Evolutionary conservation across 1,139 yeast species (phyloP), one percentile per base, ranked within the genome.

Genomic region (Geotrichum europaeum): DNA sequence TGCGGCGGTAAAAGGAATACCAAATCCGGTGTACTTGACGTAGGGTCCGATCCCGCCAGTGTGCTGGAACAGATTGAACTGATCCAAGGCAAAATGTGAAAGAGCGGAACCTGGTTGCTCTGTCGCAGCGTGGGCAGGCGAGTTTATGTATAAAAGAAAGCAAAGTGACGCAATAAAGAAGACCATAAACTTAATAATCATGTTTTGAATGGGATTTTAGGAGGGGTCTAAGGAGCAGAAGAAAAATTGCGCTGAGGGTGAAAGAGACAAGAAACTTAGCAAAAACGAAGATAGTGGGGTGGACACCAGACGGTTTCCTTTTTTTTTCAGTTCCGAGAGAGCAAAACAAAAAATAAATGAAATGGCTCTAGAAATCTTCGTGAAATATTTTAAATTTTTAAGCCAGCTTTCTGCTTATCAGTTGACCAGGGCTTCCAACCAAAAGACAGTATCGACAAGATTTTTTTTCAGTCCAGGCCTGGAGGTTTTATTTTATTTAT

Each of bases 11-110:
- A 32, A 22, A 36, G 51, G 43, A 74, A 76, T 76, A 1, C 73
- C 69, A 55, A 79, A 66, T 45, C 75, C 73, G 68, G 84, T 80
- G 6, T 83, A 76, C 79, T 74, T 65, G 76, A 81, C 0, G 36
- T 54, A 61, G 22, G 64, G 64, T 6, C 64, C 63, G 24, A 58
- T 53, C 3, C 64, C 64, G 9, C 64, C 63, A 12, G 63, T 50
- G 34, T 60, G 62, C 51, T 54, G 60, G 30, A 59, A 57, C 43
- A 62, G 20, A 43, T 55, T 55, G 51, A 59, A 62, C 28, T 47
- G 36, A 54, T 51, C 59, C 15, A 25, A 25, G 7, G 51, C 32
- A 20, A 25, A 30, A 7, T 49, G 28, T 20, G 30, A 25, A 13
- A 7, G 20, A 5, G 25, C 32, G 7, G 51, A 20, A 22, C 32